Percentiles rank a stretch among this genome's conserved stretches.
These are phyloP conservation scores for Leishmania major DNA, from an alignment of 208 protist species.

Conservation along the genomic window DNA sequence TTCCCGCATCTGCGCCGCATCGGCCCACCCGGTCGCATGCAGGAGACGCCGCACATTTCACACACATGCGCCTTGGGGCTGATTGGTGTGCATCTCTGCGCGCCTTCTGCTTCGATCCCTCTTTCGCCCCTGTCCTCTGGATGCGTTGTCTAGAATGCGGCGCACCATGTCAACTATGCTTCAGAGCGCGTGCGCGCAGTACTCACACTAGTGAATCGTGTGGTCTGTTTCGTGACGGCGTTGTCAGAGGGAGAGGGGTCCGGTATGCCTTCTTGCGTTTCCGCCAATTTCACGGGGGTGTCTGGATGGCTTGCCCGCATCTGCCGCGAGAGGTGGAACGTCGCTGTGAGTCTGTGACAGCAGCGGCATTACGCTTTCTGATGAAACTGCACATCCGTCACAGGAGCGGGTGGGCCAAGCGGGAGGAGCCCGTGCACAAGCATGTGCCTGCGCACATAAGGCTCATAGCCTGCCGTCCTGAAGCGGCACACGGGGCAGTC, in stretches of 20 bases:
- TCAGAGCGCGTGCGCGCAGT: neutral
- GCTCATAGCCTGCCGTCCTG: neutral
- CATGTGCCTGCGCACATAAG: neutral
- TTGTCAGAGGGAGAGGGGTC: neutral
- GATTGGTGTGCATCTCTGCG: neutral
- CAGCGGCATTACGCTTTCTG: neutral
- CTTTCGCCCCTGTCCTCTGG: neutral
- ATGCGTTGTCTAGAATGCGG: neutral
- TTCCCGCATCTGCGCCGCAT: neutral
- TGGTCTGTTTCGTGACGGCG: neutral
- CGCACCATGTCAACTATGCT: neutral
- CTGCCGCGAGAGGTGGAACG: neutral
- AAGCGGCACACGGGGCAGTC: neutral
- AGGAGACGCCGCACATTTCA: neutral
- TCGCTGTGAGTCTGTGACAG: neutral
- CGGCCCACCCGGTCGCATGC: neutral
- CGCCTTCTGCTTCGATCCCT: neutral
- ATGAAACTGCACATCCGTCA: no score
- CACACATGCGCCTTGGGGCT: neutral
- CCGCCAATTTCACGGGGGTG: neutral
- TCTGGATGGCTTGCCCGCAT: neutral
- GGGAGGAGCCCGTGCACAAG: neutral
- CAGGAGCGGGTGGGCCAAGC: neutral
- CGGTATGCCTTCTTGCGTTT: neutral
- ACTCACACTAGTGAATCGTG: neutral